Evolutionary conservation across 768 basidiomycete genomes (phyloP).

Genomic region (Lepiota brunneoincarnata): DNA sequence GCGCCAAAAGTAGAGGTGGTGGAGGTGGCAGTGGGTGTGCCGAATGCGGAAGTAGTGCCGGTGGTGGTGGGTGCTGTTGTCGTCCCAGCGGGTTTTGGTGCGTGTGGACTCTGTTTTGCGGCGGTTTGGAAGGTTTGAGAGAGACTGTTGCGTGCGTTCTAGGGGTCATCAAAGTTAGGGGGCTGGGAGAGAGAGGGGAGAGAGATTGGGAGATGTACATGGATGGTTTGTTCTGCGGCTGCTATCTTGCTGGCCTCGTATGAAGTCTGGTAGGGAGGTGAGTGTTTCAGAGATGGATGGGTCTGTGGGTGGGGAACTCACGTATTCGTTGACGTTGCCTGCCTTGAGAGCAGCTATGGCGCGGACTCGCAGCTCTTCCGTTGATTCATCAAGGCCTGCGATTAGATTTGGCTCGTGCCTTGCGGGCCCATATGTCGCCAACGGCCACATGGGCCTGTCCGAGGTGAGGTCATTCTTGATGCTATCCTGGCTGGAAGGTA

Average conservation of each 20-base stretch:
- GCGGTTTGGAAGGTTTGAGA: slow-evolving; percentile 42
- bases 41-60: not conserved
- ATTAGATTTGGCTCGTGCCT: slow-evolving; percentile 73
- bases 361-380: slow-evolving; percentile 75
- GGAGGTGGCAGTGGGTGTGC: not conserved
- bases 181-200: not conserved
- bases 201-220: slow-evolving; percentile 24
- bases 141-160: slow-evolving; percentile 51
- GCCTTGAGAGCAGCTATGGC: slow-evolving; percentile 54
- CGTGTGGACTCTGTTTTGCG: slow-evolving; percentile 15
- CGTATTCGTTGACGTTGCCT: slow-evolving; percentile 65
- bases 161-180: not conserved
- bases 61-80: not conserved
- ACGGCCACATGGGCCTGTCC: slow-evolving; percentile 78
- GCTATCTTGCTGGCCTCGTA: slow-evolving; percentile 58
- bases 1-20: slow-evolving; percentile 19
- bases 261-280: slow-evolving; percentile 33
- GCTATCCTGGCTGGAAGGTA: slow-evolving; percentile 48
- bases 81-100: not conserved
- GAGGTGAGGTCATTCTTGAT: slow-evolving; percentile 63
- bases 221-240: slow-evolving; percentile 47
- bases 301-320: slow-evolving; percentile 32
- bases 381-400: slow-evolving; percentile 64
- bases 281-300: not conserved
- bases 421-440: slow-evolving; percentile 75